Conservation (phyloP, 768 basidiomycete species). For the Termitomyces sp. region DNA sequence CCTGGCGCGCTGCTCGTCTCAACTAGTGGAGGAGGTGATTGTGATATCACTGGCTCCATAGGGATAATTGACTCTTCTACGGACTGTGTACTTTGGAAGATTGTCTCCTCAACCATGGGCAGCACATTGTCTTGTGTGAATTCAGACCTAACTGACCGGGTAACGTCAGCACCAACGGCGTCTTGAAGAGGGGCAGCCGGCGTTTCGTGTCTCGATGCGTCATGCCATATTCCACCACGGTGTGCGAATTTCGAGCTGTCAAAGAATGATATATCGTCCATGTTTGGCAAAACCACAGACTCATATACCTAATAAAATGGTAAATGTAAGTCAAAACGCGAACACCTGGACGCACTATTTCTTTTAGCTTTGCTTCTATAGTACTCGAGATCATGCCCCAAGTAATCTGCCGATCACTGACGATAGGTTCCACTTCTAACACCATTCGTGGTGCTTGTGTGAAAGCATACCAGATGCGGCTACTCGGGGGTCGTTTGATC, state of each 20-base stretch:
- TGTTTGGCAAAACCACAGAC: constrained; percentile 92
- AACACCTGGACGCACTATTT: constrained; percentile 57
- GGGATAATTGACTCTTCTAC: constrained; percentile 15
- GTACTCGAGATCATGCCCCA: constrained; percentile 89
- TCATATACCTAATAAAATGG: constrained; percentile 68
- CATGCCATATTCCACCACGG: constrained; percentile 88
- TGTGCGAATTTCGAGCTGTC: constrained; percentile 59
- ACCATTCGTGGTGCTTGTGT: constrained; percentile 87
- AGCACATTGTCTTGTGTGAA: constrained; percentile 23
- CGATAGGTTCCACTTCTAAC: constrained; percentile 87
- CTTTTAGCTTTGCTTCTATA: constrained; percentile 84
- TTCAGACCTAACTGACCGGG: constrained; percentile 30
- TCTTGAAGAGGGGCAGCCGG: constrained; percentile 16
- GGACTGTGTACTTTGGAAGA: constrained; percentile 11
- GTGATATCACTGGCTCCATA: constrained; percentile 4
- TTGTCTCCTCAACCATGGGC: constrained; percentile 1
- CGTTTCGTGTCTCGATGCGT: constrained; percentile 51
- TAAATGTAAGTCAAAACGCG: background rate
- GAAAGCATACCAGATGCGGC: constrained; percentile 95
- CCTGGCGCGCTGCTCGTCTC: constrained; percentile 5
- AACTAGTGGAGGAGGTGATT: constrained; percentile 4
- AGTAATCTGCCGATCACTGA: constrained; percentile 90
- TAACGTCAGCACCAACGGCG: constrained; percentile 20
- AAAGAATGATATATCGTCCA: constrained; percentile 98
- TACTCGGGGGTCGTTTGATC: constrained; percentile 93